Evolutionary conservation across 495 filamentous ascomycete species (phyloP).

Genomic region (Terfezia claveryi): DNA sequence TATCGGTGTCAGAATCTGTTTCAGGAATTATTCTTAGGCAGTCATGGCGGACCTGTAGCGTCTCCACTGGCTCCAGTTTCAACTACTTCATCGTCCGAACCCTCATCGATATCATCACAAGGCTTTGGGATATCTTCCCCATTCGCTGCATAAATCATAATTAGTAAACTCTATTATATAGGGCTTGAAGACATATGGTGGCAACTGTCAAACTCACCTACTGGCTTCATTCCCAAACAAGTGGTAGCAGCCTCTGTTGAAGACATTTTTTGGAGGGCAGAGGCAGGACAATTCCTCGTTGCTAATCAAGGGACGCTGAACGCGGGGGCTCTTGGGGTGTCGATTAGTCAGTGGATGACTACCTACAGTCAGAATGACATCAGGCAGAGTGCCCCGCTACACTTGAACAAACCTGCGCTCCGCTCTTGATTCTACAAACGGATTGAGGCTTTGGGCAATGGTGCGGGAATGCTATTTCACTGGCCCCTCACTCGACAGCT

Average conservation of each 20-base stretch:
- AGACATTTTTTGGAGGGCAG: conserved; percentile 2
- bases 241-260: not conserved
- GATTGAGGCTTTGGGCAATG: not conserved
- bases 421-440: too few species aligned
- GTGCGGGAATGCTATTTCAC: not conserved
- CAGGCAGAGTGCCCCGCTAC: too few species aligned
- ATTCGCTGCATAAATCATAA: too few species aligned
- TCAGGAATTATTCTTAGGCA: not conserved
- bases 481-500: not conserved
- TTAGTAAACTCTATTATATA: too few species aligned
- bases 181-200: too few species aligned
- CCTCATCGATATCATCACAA: conserved; percentile 2
- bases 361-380: too few species aligned
- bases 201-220: conserved; percentile 2
- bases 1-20: not conserved
- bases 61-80: conserved; percentile 23
- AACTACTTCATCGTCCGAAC: conserved; percentile 30
- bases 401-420: too few species aligned
- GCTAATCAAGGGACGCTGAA: too few species aligned
- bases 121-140: not conserved
- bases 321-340: too few species aligned
- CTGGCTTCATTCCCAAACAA: conserved; percentile 7
- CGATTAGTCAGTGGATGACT: too few species aligned
- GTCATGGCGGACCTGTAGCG: conserved; percentile 22
- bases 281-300: too few species aligned